phyloP scores from a whole-genome alignment of 257 asterid species.

The Solanum pennellii region DNA sequence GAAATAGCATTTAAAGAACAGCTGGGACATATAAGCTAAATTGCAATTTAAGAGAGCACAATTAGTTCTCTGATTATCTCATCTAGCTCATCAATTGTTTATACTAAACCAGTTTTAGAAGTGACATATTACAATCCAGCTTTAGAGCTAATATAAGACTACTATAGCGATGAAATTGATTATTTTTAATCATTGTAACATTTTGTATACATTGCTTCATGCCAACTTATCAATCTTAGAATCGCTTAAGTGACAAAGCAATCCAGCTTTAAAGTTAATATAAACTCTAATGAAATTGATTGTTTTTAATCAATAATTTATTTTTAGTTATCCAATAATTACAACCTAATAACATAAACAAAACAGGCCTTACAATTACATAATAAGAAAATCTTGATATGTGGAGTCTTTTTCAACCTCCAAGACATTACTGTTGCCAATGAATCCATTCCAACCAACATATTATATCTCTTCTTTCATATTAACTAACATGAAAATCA shows the following conservation, averaged over 20 bases:
- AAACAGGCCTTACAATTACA: background rate
- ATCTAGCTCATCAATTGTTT: background rate
- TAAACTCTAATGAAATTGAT: background rate
- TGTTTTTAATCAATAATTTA: background rate
- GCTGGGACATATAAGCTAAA: background rate
- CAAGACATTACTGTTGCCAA: background rate
- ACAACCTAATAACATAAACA: background rate
- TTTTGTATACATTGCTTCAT: background rate
- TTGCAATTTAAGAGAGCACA: background rate
- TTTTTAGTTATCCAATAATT: background rate
- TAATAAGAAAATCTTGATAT: background rate
- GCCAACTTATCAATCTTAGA: background rate
- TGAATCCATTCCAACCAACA: background rate
- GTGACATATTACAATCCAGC: background rate
- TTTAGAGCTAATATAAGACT: background rate
- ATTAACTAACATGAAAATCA: background rate
- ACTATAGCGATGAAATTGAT: background rate
- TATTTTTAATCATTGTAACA: background rate
- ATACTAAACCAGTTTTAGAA: background rate
- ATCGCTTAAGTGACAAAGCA: background rate
- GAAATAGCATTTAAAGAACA: background rate
- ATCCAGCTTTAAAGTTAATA: background rate
- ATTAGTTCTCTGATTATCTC: background rate
- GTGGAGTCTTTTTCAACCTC: background rate
- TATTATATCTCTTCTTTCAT: background rate